phyloP scores from a whole-genome alignment of 139 green algal species.

The Chloropicon primus region DNA sequence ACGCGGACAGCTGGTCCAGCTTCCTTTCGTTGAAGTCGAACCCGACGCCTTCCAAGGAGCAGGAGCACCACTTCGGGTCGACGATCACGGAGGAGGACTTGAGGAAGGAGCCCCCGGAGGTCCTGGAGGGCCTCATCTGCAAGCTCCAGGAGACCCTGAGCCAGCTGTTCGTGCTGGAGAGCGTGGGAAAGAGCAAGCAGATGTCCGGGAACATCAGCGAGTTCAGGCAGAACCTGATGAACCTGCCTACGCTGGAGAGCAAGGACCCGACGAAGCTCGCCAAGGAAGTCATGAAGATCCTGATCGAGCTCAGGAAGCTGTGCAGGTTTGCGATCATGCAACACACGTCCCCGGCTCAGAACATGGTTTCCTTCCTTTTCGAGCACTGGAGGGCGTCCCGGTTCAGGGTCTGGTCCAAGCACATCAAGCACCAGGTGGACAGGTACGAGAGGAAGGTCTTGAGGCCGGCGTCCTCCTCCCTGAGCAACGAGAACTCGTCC shows the following conservation, averaged over 20 bases:
- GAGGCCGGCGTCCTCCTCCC: too few relatives aligned
- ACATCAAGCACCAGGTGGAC: neutral
- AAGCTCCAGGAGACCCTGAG: neutral
- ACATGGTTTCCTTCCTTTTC: neutral
- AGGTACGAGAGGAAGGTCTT: neutral
- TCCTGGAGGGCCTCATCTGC: neutral
- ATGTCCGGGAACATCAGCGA: neutral
- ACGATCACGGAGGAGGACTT: neutral
- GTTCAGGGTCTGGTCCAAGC: neutral
- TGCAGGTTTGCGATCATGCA: neutral
- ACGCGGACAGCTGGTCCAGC: neutral
- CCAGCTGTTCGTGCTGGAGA: neutral
- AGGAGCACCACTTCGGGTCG: neutral
- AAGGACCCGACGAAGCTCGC: neutral
- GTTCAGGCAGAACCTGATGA: neutral
- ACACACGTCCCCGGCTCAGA: neutral
- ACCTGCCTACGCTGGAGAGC: neutral
- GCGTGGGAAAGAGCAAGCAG: neutral
- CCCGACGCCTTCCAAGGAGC: neutral
- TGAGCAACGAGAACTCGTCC: too few relatives aligned
- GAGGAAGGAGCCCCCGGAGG: neutral
- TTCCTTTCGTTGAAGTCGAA: neutral
- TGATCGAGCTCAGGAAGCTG: neutral
- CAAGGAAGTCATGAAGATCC: neutral
- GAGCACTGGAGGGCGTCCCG: neutral